Conservation (phyloP, 2,329 filamentous ascomycete species). For the Microascus cirrosus region DNA sequence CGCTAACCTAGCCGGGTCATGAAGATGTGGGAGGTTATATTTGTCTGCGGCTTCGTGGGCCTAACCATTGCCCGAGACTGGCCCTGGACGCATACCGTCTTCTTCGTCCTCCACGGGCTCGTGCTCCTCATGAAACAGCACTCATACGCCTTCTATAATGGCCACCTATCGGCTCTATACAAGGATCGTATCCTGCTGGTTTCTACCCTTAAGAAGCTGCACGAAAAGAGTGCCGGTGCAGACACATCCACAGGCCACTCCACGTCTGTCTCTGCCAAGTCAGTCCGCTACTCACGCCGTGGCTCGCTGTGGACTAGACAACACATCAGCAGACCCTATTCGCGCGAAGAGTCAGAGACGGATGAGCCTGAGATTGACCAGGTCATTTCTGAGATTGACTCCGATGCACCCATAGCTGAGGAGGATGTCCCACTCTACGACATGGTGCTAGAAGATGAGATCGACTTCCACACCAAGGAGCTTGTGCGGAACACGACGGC, state of each 20-base stretch:
- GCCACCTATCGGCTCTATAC: slow-evolving; percentile 53
- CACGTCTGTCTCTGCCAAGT: not conserved
- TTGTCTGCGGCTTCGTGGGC: slow-evolving; percentile 49
- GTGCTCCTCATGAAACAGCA: slow-evolving; percentile 80
- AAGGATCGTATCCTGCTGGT: slow-evolving; percentile 34
- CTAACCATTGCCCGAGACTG: slow-evolving; percentile 62
- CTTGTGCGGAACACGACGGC: slow-evolving; percentile 50
- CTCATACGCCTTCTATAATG: slow-evolving; percentile 70
- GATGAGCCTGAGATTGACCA: slow-evolving; percentile 44
- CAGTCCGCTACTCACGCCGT: slow-evolving; percentile 4
- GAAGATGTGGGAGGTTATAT: slow-evolving; percentile 57
- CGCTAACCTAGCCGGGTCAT: not conserved
- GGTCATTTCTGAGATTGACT: slow-evolving; percentile 51
- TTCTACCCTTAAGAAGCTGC: slow-evolving; percentile 42
- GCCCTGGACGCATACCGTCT: slow-evolving; percentile 76
- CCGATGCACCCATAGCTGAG: slow-evolving; percentile 44
- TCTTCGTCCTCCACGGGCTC: slow-evolving; percentile 62
- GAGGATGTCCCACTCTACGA: slow-evolving; percentile 54
- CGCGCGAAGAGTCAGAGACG: slow-evolving; percentile 9
- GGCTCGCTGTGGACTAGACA: slow-evolving; percentile 8
- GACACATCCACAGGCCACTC: not conserved
- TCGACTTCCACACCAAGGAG: slow-evolving; percentile 53
- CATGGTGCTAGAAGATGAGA: slow-evolving; percentile 54
- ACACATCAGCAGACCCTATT: slow-evolving; percentile 4
- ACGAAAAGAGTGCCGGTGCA: slow-evolving; percentile 19